Conservation (phyloP, 73 alveolate genomes). For the Uronychia binucleata region DNA sequence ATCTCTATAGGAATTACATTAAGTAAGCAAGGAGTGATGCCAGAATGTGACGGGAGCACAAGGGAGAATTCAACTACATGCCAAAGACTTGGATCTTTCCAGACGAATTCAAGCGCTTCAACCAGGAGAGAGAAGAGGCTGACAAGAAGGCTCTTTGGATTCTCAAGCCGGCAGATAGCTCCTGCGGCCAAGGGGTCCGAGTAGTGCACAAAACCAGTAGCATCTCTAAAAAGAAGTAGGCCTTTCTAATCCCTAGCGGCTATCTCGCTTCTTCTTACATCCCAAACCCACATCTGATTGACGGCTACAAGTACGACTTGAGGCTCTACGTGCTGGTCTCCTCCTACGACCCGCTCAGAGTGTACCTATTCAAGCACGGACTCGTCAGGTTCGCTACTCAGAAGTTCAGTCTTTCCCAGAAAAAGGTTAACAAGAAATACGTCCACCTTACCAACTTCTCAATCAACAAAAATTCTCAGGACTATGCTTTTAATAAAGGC, state of each 20-base stretch:
- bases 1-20: constrained; percentile 73
- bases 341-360: constrained; percentile 93
- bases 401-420: constrained; percentile 72
- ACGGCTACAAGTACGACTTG: constrained; percentile 92
- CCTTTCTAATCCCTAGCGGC: constrained; percentile 58
- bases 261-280: constrained; percentile 69
- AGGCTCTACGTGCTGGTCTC: constrained; percentile 91
- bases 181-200: constrained; percentile 94
- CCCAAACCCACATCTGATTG: constrained; percentile 90
- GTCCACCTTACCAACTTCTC: constrained; percentile 96
- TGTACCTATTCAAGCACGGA: constrained; percentile 96
- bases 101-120: constrained; percentile 80
- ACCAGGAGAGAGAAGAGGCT: constrained; percentile 55
- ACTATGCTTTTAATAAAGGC: constrained; percentile 72
- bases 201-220: constrained; percentile 77
- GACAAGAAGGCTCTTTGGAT: constrained; percentile 79
- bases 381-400: constrained; percentile 96
- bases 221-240: constrained; percentile 68
- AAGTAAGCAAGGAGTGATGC: constrained; percentile 60
- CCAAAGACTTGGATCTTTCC: constrained; percentile 91
- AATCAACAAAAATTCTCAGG: constrained; percentile 78
- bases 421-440: constrained; percentile 71
- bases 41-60: constrained; percentile 12
- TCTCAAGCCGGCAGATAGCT: constrained; percentile 91
- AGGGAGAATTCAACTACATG: constrained; percentile 74